Conservation (phyloP, 1,139 yeast genomes). For the Saccharomyces hybrid region DNA sequence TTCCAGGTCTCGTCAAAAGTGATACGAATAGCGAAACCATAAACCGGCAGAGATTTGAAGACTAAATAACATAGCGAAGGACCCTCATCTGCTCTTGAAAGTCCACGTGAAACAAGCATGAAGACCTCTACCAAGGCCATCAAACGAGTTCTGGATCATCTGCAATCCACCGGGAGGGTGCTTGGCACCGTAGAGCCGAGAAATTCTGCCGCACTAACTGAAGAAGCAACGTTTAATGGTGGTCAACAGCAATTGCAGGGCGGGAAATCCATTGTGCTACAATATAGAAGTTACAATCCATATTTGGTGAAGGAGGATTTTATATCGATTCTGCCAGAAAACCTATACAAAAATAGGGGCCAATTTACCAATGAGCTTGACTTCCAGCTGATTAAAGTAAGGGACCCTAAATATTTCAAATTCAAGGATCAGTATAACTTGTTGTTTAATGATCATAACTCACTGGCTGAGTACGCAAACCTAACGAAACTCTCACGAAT, state of each 20-base stretch:
- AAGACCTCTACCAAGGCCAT: background rate
- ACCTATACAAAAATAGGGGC: background rate
- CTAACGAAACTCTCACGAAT: slow-evolving; percentile 13
- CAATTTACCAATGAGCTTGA: slow-evolving; percentile 3
- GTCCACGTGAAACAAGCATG: background rate
- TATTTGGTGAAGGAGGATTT: slow-evolving; percentile 18
- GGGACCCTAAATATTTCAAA: slow-evolving; percentile 28
- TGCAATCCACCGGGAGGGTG: slow-evolving; percentile 1
- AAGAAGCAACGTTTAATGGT: background rate
- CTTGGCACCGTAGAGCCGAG: background rate
- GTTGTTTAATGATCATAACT: slow-evolving; percentile 15
- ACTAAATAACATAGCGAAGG: background rate
- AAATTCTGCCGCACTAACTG: background rate
- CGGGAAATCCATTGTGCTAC: slow-evolving; percentile 8
- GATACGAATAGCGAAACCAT: background rate
- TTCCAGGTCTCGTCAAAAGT: background rate
- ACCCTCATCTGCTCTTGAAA: background rate
- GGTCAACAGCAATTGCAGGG: background rate
- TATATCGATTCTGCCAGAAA: slow-evolving; percentile 10
- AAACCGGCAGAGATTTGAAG: background rate
- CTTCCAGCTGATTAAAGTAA: slow-evolving; percentile 18
- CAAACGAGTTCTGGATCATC: background rate
- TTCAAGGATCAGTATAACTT: slow-evolving; percentile 26
- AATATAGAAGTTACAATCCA: slow-evolving; percentile 21
- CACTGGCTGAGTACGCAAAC: slow-evolving; percentile 12